Evolutionary conservation across 2,329 filamentous ascomycete genomes (phyloP), one percentile per base, ranked within the genome.

Genomic region (Tolypocladium paradoxum): DNA sequence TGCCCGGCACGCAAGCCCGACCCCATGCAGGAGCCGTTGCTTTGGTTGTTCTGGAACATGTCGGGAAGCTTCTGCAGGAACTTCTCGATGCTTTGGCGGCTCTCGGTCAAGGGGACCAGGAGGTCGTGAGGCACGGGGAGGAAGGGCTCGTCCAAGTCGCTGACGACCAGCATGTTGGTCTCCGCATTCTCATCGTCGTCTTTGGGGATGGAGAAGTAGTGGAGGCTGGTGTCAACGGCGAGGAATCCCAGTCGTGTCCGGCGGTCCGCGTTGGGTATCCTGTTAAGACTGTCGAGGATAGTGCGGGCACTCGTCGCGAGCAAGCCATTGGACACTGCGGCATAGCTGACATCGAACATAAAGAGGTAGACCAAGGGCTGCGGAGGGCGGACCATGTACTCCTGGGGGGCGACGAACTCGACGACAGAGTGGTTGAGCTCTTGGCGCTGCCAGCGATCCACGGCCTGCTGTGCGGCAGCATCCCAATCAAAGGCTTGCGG

Each of bases 401-500:
- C 93, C 70, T 99, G 93, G 2, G 93, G 93, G 14, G 93, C 93
- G 60, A 99, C 88, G 66, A 96, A 99, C 66, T 99, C 93, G 56
- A 96, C 91, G 36, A 97, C 90, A n/a, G 90, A 82, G 67, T 96
- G 87, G 73, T 99, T 99, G 56, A 99, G 77, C 68, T 99, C 93
- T 38, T 90, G 81, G 62, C 93, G 81, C 68, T 95, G 85, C 87
- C 93, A 95, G 65, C 93, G 79, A 68, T 99, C 92, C 50, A 95
- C 85, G 51, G 84, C 87, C 75, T 95, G 91, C 71, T 97, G 92
- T 52, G 90, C 79, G 46, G 89, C 86, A 35, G 90, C 85, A 71
- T 99, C 93, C 93, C 93, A 99, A 68, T 99, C 93, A 61, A 99
- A 99, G 37, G 91, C 91, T 71, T 99, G 93, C n/a, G 93, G 93